phyloP scores from a whole-genome alignment of 2,329 filamentous ascomycete genomes.

The Fusarium agapanthi region DNA sequence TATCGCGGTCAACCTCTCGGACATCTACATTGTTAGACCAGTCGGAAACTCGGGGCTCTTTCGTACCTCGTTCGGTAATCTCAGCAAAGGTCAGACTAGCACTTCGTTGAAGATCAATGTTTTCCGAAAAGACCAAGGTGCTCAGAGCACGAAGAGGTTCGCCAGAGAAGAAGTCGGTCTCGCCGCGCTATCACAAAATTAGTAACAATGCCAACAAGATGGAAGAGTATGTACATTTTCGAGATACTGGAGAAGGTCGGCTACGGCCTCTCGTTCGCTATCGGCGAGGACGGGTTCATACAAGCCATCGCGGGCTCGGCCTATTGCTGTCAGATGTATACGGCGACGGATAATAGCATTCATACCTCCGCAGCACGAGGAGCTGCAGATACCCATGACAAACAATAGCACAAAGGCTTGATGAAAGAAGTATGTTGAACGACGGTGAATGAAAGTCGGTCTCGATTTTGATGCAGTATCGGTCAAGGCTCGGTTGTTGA shows the following conservation, averaged over 20 bases:
- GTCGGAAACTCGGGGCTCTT: background rate
- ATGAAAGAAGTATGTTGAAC: constrained; percentile 17
- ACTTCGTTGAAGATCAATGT: constrained; percentile 96
- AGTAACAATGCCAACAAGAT: constrained; percentile 34
- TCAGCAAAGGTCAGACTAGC: constrained; percentile 98
- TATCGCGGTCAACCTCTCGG: constrained; percentile 92
- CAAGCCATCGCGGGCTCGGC: constrained; percentile 80
- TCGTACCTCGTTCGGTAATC: constrained; percentile 94
- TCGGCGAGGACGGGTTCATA: constrained; percentile 92
- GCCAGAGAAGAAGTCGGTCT: constrained; percentile 98
- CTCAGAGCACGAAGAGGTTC: constrained; percentile 93
- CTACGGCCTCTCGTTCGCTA: constrained; percentile 95
- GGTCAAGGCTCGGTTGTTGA: constrained; percentile 30
- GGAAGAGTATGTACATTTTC: constrained; percentile 79
- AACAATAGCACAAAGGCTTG: constrained; percentile 28
- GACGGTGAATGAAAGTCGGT: constrained; percentile 9
- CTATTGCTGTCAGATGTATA: constrained; percentile 51
- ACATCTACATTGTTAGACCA: constrained; percentile 74
- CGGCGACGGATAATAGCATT: constrained; percentile 6
- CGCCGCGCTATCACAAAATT: constrained; percentile 73
- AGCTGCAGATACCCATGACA: constrained; percentile 70
- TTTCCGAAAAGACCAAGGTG: constrained; percentile 97
- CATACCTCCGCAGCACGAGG: constrained; percentile 64
- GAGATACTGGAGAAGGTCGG: constrained; percentile 92
- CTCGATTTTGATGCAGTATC: constrained; percentile 22